Base-by-base conservation (phyloP, 2,329 filamentous ascomycete genomes). In the Drechslerella coelobrocha region DNA sequence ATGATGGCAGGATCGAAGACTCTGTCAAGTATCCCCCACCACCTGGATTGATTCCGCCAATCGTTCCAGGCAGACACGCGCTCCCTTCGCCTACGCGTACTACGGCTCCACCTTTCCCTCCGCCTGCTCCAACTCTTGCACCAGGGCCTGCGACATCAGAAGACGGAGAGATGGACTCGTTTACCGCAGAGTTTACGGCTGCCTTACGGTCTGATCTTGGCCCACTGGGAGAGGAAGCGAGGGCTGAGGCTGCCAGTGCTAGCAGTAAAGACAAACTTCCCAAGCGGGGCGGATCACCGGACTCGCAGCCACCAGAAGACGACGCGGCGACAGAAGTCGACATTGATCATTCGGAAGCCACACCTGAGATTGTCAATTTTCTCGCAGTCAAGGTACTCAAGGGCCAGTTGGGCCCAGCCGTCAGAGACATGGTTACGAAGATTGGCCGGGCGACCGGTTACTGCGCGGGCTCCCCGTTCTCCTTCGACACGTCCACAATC, bases 311-410 rank as follows among this genome's bases (percentile, higher is more conserved):
- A 2, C 19, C 53, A 19, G 59, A 66, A 48, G 47, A 65, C 9
- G 61, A 65, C 68, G 61, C 66, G 9, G 59, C 66, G 1, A 71
- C 66, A 19, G 66, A 71, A 47, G 66, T 71, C 6, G 66, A 71
- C 34, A 71, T 71, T 5, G 66, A 71, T 31, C 66, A 71, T 39
- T 63, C 66, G 2, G 66, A 71, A 43, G 66, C 66, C 12, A 71
- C 66, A 2, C 61, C 68, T 0, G 68, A 72, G 19, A 65, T 72
- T 29, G 68, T 72, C 34, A 66, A 72, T 17, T 72, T 72, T 59
- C 55, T 72, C 2, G 68, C 68, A 12, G 61, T 66, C 2, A 72
- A 72, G 19, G 68, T 72, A 3, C 65, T 72, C 31, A 72, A 66
- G 52, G 54, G 55, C 19, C 68, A 72, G 43, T 45, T 72, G 0